Evolutionary conservation across 2,329 filamentous ascomycete species (phyloP).

Genomic region (Zymoseptoria ardabiliae): DNA sequence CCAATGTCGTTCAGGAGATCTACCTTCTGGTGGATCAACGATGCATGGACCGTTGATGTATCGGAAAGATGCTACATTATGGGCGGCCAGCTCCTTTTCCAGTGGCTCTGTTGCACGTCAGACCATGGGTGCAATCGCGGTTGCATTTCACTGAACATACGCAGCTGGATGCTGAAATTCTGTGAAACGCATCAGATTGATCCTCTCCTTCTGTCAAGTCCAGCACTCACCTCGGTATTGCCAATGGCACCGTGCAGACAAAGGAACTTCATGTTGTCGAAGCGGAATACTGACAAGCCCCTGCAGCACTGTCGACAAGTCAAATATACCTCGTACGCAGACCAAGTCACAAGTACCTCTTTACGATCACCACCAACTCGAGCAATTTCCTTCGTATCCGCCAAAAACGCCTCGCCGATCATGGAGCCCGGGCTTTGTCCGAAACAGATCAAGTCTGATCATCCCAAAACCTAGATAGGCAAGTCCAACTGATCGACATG

Average conservation of each 20-base stretch:
- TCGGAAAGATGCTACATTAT: constrained; percentile 34
- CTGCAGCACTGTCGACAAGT: not conserved
- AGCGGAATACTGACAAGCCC: not conserved
- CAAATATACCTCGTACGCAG: not conserved
- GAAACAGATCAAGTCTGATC: not conserved
- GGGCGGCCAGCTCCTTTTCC: constrained; percentile 31
- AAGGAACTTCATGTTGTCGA: constrained; percentile 45
- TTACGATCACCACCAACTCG: no score
- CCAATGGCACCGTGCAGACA: constrained; percentile 54
- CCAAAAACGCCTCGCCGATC: not conserved
- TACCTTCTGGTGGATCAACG: constrained; percentile 46
- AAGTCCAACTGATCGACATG: not conserved
- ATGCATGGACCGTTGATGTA: constrained; percentile 25
- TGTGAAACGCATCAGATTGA: constrained; percentile 4
- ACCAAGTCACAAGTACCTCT: not conserved
- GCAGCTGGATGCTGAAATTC: not conserved
- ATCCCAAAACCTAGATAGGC: not conserved
- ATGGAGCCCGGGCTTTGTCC: not conserved
- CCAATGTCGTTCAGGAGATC: constrained; percentile 6
- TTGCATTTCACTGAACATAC: not conserved
- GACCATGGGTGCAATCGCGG: not conserved
- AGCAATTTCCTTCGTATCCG: not conserved
- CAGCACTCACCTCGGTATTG: constrained; percentile 44
- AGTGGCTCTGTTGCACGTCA: constrained; percentile 27
- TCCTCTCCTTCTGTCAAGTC: constrained; percentile 34